These are phyloP conservation scores for Willaertia magna DNA, from an alignment of 208 protist species.

Conservation along the genomic window DNA sequence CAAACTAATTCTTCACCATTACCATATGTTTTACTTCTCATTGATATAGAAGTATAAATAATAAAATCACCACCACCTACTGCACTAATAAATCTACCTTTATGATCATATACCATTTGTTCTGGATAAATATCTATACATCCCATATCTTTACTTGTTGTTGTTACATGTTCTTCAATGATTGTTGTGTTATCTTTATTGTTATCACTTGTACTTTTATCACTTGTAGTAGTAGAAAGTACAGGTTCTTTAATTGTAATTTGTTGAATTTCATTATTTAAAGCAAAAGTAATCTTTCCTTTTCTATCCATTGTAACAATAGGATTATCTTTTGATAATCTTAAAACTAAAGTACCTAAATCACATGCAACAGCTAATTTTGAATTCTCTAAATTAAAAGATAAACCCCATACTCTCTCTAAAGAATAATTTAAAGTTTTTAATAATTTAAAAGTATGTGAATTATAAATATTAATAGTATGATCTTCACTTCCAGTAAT, in stretches of 20 bases:
- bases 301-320: conserved; percentile 88
- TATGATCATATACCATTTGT: conserved; percentile 72
- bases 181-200: conserved; percentile 32
- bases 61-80: conserved; percentile 91
- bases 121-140: conserved; percentile 78
- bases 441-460: conserved; percentile 80
- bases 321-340: conserved; percentile 83
- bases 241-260: conserved; percentile 61
- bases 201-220: background rate
- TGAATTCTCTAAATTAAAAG: conserved; percentile 43
- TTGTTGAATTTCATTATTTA: conserved; percentile 82
- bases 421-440: conserved; percentile 64
- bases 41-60: conserved; percentile 88
- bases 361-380: conserved; percentile 80
- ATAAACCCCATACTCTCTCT: conserved; percentile 78
- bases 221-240: background rate
- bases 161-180: conserved; percentile 46
- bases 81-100: conserved; percentile 82
- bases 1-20: conserved; percentile 86
- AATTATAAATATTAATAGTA: conserved; percentile 77
- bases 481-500: conserved; percentile 85
- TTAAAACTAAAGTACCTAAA: conserved; percentile 55
- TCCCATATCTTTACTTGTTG: conserved; percentile 82
- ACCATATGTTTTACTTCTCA: conserved; percentile 91
- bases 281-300: conserved; percentile 84